Evolutionary conservation across 2,329 filamentous ascomycete genomes (phyloP).

Genomic region (Fulvia fulva): DNA sequence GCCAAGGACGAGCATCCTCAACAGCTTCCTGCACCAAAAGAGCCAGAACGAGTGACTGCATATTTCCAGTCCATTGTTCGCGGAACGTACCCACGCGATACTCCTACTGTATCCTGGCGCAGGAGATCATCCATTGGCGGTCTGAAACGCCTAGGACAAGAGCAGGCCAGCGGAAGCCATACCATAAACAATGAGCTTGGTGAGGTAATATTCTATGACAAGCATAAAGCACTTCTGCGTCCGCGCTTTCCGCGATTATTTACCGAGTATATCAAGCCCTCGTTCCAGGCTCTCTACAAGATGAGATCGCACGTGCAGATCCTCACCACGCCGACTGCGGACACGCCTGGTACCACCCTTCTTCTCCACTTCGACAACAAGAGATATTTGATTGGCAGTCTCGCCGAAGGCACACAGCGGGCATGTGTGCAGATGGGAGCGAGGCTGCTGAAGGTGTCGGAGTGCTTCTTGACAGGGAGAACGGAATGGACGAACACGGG

Average conservation of each 20-base stretch:
- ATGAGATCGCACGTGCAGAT: slow-evolving; percentile 77
- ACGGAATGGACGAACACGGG: slow-evolving; percentile 73
- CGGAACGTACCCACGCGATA: neutral
- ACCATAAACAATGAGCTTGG: neutral
- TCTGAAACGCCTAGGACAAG: neutral
- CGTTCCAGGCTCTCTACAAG: slow-evolving; percentile 1
- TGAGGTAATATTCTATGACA: neutral
- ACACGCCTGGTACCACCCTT: slow-evolving; percentile 76
- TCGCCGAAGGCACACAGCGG: slow-evolving; percentile 81
- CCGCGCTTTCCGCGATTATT: neutral
- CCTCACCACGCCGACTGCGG: slow-evolving; percentile 76
- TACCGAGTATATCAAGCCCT: neutral
- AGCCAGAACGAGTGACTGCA: neutral
- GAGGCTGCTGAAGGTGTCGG: slow-evolving; percentile 60
- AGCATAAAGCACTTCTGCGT: slow-evolving; percentile 2
- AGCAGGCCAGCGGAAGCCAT: neutral
- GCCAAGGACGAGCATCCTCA: neutral
- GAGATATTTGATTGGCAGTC: slow-evolving; percentile 79
- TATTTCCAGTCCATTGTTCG: neutral
- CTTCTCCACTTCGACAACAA: slow-evolving; percentile 75
- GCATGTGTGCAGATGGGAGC: slow-evolving; percentile 65
- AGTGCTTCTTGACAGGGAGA: slow-evolving; percentile 78
- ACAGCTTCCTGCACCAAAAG: neutral
- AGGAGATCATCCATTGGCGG: neutral
- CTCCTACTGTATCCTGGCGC: slow-evolving; percentile 1